Evolutionary conservation across 768 basidiomycete species (phyloP).

Genomic region (Russula compacta): DNA sequence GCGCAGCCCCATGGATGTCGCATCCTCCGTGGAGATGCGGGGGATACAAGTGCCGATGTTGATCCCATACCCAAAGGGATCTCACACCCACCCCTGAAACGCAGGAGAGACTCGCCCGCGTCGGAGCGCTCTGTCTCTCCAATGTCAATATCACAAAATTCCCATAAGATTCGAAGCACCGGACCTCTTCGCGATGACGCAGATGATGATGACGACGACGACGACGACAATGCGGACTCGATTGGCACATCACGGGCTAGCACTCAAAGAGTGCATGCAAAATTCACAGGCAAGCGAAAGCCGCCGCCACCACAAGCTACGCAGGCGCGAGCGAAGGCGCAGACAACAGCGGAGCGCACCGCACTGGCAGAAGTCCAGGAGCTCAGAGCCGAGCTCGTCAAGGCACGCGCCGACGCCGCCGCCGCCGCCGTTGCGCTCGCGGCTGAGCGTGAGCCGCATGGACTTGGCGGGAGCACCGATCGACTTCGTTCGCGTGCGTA

Average conservation of each 20-base stretch:
- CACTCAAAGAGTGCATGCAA: neutral
- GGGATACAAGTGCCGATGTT: neutral
- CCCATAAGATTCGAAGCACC: neutral
- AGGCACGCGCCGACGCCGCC: neutral
- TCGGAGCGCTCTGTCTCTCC: neutral
- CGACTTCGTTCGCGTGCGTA: constrained; percentile 8
- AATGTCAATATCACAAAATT: neutral
- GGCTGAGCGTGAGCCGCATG: neutral
- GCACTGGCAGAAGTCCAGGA: neutral
- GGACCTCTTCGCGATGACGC: too few relatives aligned
- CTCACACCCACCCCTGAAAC: neutral
- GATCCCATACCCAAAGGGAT: neutral
- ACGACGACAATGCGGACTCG: neutral
- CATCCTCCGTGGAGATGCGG: neutral
- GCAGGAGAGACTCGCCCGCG: neutral
- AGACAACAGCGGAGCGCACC: neutral
- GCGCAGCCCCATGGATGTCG: constrained; percentile 4
- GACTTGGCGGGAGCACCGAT: constrained; percentile 5
- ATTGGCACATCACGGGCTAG: neutral
- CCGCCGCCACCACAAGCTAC: neutral
- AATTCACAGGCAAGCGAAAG: neutral
- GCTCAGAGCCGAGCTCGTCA: constrained; percentile 8
- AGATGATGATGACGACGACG: neutral
- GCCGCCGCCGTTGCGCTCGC: constrained; percentile 4
- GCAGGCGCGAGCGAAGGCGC: neutral